Percentiles rank a stretch among this genome's conserved stretches.
phyloP scores from a whole-genome alignment of 257 asterid genomes.

The Gentiana straminea region DNA sequence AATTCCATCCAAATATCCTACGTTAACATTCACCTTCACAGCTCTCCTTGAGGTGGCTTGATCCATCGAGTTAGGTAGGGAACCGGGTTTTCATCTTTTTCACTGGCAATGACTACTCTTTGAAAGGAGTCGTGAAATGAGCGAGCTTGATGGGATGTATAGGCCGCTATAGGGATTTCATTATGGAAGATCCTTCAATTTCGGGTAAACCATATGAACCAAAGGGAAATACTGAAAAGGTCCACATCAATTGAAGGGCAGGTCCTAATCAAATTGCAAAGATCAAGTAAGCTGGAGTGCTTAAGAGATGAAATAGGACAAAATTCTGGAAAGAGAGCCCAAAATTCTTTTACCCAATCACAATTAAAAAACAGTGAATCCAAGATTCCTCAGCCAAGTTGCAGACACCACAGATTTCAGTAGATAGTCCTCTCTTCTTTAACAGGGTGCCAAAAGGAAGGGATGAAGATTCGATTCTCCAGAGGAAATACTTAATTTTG shows the following conservation, averaged over 20 bases:
- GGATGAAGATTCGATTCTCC: neutral
- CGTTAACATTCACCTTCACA: neutral
- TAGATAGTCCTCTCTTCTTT: neutral
- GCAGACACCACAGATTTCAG: neutral
- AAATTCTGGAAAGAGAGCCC: no score
- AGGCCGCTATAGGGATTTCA: no score
- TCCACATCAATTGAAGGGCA: neutral
- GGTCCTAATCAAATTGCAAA: no score
- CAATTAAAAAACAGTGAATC: neutral
- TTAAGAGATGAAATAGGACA: no score
- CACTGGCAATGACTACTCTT: neutral
- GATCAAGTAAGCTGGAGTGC: neutral
- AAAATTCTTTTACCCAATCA: neutral
- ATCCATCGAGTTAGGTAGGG: no score
- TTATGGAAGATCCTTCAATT: neutral
- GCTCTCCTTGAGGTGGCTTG: no score
- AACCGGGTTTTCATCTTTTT: neutral
- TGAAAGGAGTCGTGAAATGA: neutral
- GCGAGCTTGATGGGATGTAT: no score
- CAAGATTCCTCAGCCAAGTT: neutral
- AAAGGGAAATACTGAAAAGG: neutral
- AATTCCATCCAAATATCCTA: neutral
- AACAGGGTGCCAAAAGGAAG: neutral
- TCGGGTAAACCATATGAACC: neutral
- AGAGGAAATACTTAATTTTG: neutral